A percentile compares a stretch with the other conserved stretches of the same genome.
phyloP scores from a whole-genome alignment of 2,329 filamentous ascomycete genomes.

The Saccharata proteae region DNA sequence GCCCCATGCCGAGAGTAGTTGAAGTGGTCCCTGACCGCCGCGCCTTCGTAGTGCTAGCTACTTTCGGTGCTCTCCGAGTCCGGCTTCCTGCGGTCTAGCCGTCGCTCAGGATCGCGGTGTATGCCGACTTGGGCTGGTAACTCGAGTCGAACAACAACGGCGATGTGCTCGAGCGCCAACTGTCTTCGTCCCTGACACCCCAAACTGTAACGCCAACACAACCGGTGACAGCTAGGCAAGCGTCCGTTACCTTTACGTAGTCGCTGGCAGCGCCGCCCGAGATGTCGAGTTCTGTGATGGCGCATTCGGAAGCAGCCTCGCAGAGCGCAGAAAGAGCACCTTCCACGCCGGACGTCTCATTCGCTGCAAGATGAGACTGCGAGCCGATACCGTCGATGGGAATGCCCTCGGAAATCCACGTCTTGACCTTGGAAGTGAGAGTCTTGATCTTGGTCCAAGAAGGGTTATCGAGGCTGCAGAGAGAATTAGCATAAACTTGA shows the following conservation, averaged over 20 bases:
- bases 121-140: slow-evolving; percentile 30
- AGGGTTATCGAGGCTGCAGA: slow-evolving; percentile 50
- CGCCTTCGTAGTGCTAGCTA: too few relatives aligned
- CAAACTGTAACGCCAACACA: slow-evolving; percentile 58
- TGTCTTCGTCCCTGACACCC: slow-evolving; percentile 33
- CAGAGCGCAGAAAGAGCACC: slow-evolving; percentile 43
- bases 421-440: slow-evolving; percentile 48
- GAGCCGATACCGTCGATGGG: slow-evolving; percentile 55
- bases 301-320: slow-evolving; percentile 42
- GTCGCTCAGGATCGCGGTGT: slow-evolving; percentile 21
- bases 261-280: slow-evolving; percentile 42
- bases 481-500: slow-evolving; percentile 7
- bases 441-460: slow-evolving; percentile 44
- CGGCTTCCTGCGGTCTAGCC: too few relatives aligned
- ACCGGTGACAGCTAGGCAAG: slow-evolving; percentile 45
- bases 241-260: slow-evolving; percentile 43
- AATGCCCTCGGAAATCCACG: slow-evolving; percentile 49
- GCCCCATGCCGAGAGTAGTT: too few relatives aligned
- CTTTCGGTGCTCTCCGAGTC: too few relatives aligned
- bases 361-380: slow-evolving; percentile 42
- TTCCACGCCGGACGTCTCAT: slow-evolving; percentile 33
- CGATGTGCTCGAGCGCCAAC: slow-evolving; percentile 25
- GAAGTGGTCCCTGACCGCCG: too few relatives aligned
- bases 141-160: slow-evolving; percentile 32
- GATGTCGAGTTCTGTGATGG: slow-evolving; percentile 59